These are phyloP conservation scores for Xylaria intraflava DNA, from an alignment of 495 filamentous ascomycete species.

Conservation along the genomic window DNA sequence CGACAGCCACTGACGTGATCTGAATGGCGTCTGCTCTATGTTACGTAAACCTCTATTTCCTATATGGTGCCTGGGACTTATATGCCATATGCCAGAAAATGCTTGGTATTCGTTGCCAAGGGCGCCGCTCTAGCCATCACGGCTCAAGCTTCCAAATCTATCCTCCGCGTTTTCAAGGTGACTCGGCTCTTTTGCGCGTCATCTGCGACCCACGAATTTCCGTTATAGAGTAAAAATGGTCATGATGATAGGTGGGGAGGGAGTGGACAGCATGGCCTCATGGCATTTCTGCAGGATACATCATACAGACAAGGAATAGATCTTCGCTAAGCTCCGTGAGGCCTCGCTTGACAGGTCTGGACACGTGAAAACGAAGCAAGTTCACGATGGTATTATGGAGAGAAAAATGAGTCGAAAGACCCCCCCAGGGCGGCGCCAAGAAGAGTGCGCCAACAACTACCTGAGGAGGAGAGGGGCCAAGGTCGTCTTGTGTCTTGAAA, in stretches of 20 bases:
- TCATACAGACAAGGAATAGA: not conserved
- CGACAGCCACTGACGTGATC: conserved; percentile 2
- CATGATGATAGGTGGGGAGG: not conserved
- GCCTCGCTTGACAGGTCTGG: not conserved
- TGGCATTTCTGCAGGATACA: not conserved
- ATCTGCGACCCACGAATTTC: not conserved
- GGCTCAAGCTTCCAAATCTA: not conserved
- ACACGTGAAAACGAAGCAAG: not conserved
- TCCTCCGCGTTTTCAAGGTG: not conserved
- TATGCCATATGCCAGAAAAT: not conserved
- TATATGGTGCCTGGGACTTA: not conserved
- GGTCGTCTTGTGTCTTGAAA: not conserved
- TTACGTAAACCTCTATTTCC: not conserved
- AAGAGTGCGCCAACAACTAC: not conserved
- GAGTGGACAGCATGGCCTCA: not conserved
- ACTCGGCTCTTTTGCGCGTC: not conserved
- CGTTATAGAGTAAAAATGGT: not conserved
- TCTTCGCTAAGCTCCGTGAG: not conserved
- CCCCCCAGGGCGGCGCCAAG: not conserved
- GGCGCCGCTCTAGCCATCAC: not conserved
- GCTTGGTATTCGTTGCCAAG: not conserved
- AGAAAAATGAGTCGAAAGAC: not conserved
- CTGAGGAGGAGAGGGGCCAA: not conserved
- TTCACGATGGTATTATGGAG: not conserved
- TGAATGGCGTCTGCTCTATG: not conserved